Percentiles rank a stretch among this genome's conserved stretches.
phyloP scores from a whole-genome alignment of 768 basidiomycete genomes.

The Boletus tylopilopsis region DNA sequence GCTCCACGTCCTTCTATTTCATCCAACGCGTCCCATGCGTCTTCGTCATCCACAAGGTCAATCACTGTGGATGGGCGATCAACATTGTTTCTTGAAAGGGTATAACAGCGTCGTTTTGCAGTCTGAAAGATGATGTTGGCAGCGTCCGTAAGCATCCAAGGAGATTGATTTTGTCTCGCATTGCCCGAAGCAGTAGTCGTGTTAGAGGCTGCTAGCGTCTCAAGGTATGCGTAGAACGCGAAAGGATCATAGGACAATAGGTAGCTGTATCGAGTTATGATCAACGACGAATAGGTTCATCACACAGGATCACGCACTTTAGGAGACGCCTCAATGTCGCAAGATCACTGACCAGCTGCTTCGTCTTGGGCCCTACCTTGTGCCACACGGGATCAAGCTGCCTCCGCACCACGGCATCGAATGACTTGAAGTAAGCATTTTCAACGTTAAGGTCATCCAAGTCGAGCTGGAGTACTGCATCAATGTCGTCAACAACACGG shows the following conservation, averaged over 20 bases:
- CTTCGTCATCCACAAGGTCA: constrained; percentile 57
- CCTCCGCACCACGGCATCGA: constrained; percentile 81
- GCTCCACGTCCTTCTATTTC: constrained; percentile 38
- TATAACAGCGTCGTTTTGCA: constrained; percentile 81
- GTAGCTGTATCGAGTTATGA: constrained; percentile 36
- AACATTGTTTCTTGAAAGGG: constrained; percentile 35
- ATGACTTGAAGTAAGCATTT: constrained; percentile 91
- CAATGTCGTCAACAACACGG: neutral
- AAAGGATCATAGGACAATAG: constrained; percentile 88
- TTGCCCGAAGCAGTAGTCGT: constrained; percentile 47
- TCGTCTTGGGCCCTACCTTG: constrained; percentile 89
- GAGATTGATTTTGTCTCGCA: constrained; percentile 64
- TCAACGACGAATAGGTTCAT: neutral
- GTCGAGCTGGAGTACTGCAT: constrained; percentile 61
- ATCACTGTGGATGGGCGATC: constrained; percentile 27
- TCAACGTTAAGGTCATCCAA: constrained; percentile 91
- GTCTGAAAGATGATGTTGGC: constrained; percentile 82
- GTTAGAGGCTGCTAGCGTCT: constrained; percentile 74
- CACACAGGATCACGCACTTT: constrained; percentile 44
- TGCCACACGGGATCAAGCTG: constrained; percentile 97
- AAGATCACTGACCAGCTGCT: constrained; percentile 87
- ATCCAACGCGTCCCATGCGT: constrained; percentile 71
- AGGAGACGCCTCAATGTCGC: constrained; percentile 80
- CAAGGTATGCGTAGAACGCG: constrained; percentile 87
- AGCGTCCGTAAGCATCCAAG: constrained; percentile 91